Base-by-base conservation (phyloP, 1,284 basidiomycete genomes). In the Fomitopsis schrenkii region DNA sequence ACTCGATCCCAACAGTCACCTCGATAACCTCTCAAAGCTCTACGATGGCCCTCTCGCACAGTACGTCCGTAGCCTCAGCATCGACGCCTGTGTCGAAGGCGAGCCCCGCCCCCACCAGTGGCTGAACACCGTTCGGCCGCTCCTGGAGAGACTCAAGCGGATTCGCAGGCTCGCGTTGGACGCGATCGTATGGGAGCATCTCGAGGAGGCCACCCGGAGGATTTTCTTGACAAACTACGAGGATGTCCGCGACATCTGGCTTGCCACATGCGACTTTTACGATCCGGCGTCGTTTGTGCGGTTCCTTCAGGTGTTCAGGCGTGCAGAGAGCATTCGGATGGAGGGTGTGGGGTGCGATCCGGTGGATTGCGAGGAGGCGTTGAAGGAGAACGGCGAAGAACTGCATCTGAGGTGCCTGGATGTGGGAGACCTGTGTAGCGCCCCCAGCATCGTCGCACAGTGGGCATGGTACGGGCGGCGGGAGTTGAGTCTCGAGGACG, bases 31-130 rank as follows among this genome's bases (percentile, higher is more conserved):
- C 44, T 55, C 44, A 12, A 17, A 55, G 36, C 61, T 62, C 52
- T 62, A 62, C 57, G 19, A 36, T 10, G 33, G 52, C 30, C n/a
- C 22, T 26, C 61, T 62, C 45, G 61, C 61, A 10, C 30, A 41
- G 2, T 59, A 59, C 46, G 58, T 62, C n/a, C 61, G 40, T 17
- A 59, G 57, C 46, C 61, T 62, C 38, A 62, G 61, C 61, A 62
- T 62, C 40, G 61, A 62, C 22, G 57, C 57, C 38, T 56, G 57
- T 26, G 61, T 28, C 53, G 58, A 59, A 17, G 61, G 58, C 30
- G 36, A 40, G 44, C 61, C 61, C 5, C 53, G 38, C 14, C 40
- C 48, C 17, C 61, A 62, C 22, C 40, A n/a, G 15, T 62, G 61
- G 61, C 12, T 62, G 4, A 48, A 62, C 54, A 52, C 28, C 12